These are phyloP conservation scores for Neodidymelliopsis sp. DNA, from an alignment of 2,329 filamentous ascomycete genomes.

Conservation along the genomic window DNA sequence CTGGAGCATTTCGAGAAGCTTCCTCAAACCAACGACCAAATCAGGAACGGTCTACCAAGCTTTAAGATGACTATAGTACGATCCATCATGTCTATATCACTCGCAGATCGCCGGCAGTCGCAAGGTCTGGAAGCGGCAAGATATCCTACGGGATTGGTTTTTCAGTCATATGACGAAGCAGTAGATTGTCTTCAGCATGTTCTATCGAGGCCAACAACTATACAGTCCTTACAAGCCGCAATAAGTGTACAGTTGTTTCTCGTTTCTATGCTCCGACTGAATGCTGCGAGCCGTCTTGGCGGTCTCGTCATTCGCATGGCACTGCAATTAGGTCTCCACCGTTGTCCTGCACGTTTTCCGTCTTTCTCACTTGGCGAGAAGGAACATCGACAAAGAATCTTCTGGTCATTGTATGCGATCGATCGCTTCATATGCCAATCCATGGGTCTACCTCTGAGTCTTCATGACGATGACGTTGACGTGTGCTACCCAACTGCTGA, in stretches of 20 bases:
- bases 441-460: slow-evolving; percentile 62
- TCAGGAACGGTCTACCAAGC: slow-evolving; percentile 29
- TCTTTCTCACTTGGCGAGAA: slow-evolving; percentile 59
- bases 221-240: slow-evolving; percentile 57
- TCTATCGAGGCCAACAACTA: slow-evolving; percentile 57
- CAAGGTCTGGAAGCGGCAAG: slow-evolving; percentile 24
- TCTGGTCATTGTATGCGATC: slow-evolving; percentile 65
- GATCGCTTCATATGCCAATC: slow-evolving; percentile 65
- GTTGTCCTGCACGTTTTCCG: slow-evolving; percentile 62
- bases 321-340: slow-evolving; percentile 66
- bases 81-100: slow-evolving; percentile 61
- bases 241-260: slow-evolving; percentile 64
- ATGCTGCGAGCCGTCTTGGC: slow-evolving; percentile 64
- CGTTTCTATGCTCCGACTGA: slow-evolving; percentile 63
- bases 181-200: slow-evolving; percentile 59
- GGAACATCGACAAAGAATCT: slow-evolving; percentile 60
- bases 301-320: slow-evolving; percentile 64
- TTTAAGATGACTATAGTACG: slow-evolving; percentile 56
- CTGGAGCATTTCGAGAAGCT: slow-evolving; percentile 57
- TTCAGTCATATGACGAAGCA: slow-evolving; percentile 59
- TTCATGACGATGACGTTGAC: slow-evolving; percentile 65
- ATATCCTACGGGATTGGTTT: slow-evolving; percentile 56
- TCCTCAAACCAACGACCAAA: slow-evolving; percentile 42
- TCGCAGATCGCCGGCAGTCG: slow-evolving; percentile 61
- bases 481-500: slow-evolving; percentile 64